These are phyloP conservation scores for Camellia lanceoleosa DNA, from an alignment of 148 eudicot genomes.

Conservation along the genomic window DNA sequence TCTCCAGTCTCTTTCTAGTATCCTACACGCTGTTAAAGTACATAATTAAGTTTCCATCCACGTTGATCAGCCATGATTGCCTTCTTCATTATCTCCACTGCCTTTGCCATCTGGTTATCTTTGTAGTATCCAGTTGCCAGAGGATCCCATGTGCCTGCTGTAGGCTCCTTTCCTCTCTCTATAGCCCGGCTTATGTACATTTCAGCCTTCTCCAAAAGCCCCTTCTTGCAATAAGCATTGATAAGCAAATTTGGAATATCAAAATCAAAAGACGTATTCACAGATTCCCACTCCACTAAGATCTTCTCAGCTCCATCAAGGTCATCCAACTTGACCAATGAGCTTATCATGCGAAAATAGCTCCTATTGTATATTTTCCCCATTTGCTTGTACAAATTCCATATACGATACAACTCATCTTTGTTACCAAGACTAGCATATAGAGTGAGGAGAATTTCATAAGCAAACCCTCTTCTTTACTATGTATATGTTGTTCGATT, in stretches of 20 bases:
- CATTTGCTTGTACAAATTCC: conserved; percentile 30
- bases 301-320: conserved; percentile 39
- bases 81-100: conserved; percentile 30
- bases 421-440: conserved; percentile 31
- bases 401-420: conserved; percentile 42
- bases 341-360: conserved; percentile 32
- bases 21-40: conserved; percentile 18
- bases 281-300: conserved; percentile 25
- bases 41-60: conserved; percentile 1
- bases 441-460: conserved; percentile 27
- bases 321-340: conserved; percentile 36
- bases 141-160: conserved; percentile 24
- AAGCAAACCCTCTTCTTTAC: conserved; percentile 25
- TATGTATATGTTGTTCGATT: conserved; percentile 27
- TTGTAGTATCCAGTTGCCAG: conserved; percentile 30
- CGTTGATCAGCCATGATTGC: conserved; percentile 6
- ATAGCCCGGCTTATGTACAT: conserved; percentile 15
- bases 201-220: conserved; percentile 34
- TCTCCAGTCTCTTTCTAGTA: conserved; percentile 28
- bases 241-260: conserved; percentile 28
- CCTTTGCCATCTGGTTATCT: conserved; percentile 30
- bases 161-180: conserved; percentile 28
- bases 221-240: conserved; percentile 30
- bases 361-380: conserved; percentile 22
- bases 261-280: conserved; percentile 10